A percentile compares a stretch with the other conserved stretches of the same genome.
Conservation (phyloP, 306 rosid species). For the Vigna angularis region DNA sequence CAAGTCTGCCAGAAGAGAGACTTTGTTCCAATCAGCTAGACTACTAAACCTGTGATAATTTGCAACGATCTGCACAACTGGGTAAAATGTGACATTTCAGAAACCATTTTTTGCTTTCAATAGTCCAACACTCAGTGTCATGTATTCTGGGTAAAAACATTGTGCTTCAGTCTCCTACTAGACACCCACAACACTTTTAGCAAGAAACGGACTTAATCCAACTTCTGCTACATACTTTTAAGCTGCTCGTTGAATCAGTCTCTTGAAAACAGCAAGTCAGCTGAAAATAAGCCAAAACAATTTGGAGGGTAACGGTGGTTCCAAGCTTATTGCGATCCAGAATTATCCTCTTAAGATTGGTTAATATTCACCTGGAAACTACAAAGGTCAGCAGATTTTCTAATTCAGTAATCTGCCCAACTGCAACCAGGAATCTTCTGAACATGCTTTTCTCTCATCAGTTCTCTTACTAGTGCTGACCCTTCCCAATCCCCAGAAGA, state of each 20-base stretch:
- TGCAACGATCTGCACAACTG: not conserved
- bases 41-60: not conserved
- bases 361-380: conserved; percentile 17
- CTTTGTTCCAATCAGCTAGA: not conserved
- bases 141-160: conserved; percentile 7
- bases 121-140: conserved; percentile 21
- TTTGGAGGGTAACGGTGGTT: not conserved
- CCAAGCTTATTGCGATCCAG: conserved; percentile 16
- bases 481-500: conserved; percentile 78
- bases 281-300: conserved; percentile 7
- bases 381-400: not conserved
- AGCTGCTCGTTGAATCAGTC: not conserved
- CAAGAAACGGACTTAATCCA: conserved; percentile 14
- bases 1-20: not conserved
- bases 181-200: conserved; percentile 4
- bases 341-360: conserved; percentile 16
- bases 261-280: conserved; percentile 8
- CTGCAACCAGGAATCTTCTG: conserved; percentile 70
- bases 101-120: conserved; percentile 4
- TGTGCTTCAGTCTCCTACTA: conserved; percentile 3
- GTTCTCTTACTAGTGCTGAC: conserved; percentile 64
- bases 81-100: too few relatives aligned
- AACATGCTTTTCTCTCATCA: conserved; percentile 61
- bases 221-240: conserved; percentile 6
- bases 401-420: conserved; percentile 65